Evolutionary conservation across 371 early-diverging fungal species (phyloP), one percentile per base, ranked within the genome.

Genomic region (Mucor circinelloides): DNA sequence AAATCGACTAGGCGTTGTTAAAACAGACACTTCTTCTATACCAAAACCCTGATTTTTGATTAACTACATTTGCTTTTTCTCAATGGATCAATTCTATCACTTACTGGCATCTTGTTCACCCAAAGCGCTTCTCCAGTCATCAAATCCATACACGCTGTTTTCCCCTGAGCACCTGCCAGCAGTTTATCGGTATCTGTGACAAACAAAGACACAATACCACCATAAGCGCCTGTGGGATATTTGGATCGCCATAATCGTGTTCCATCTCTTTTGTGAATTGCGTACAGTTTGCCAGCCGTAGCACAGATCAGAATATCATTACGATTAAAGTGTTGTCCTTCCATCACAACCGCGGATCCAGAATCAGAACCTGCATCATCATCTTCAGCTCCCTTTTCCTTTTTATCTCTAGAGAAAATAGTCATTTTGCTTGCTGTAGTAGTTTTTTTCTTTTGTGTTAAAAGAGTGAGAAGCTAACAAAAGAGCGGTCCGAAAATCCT

Each of bases 81-180:
- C 30, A 15, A 5, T 15, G 28, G 30, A 30, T 32, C 9, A 63
- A 25, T 3, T 10, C 21, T 3, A 8, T 7, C 25, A 46, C 72
- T 69, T 71, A 80, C 80, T 52, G 67, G 62, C 78, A 80, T 80
- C 2, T 63, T 61, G 55, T 80, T 80, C 5, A 69, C 46, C 80
- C 80, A 80, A 9, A 64, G 13, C 6, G 44, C 56, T 31, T 66
- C 48, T 30, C 76, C 79, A 5, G 69, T 78, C 44, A 60, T 58
- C 1, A 75, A 36, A 36, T 71, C 58, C 19, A 76, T 13, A 50
- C 70, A 69, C 0, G 66, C 66, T 13, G 72, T 72, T 55, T 55
- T 71, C 2, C 76, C 79, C 12, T 42, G 62, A 4, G 62, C 66
- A 32, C 63, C 72, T 2, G 61, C 73, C 21, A 78, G 19, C 2